Evolutionary conservation across 208 protist species (phyloP).

Genomic region (Trypanosoma vivax): DNA sequence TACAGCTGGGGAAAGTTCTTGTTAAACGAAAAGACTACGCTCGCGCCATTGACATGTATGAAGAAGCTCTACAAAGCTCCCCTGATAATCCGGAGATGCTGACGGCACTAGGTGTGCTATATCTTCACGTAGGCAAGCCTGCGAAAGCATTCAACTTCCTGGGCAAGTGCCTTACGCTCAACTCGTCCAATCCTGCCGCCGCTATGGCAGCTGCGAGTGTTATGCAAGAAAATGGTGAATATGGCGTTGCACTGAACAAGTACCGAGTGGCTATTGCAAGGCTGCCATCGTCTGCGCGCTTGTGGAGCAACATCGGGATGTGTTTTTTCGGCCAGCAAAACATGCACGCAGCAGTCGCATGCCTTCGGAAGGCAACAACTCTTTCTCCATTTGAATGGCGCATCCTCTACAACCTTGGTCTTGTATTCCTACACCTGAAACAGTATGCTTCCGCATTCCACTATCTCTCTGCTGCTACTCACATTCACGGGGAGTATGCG

Average conservation of each 20-base stretch:
- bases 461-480: conserved; percentile 89
- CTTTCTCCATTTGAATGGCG: conserved; percentile 95
- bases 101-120: conserved; percentile 86
- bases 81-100: conserved; percentile 93
- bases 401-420: conserved; percentile 93
- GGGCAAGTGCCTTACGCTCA: conserved; percentile 86
- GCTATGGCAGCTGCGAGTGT: conserved; percentile 92
- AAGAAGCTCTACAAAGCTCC: conserved; percentile 80
- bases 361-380: conserved; percentile 91
- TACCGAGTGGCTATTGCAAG: conserved; percentile 88
- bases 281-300: conserved; percentile 86
- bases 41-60: conserved; percentile 68
- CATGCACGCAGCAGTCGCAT: conserved; percentile 90
- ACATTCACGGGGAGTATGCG: conserved; percentile 82
- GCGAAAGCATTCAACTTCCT: conserved; percentile 88
- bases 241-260: conserved; percentile 94
- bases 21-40: conserved; percentile 51
- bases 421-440: conserved; percentile 86
- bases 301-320: conserved; percentile 98
- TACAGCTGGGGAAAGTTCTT: conserved; percentile 88
- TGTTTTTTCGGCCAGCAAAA: conserved; percentile 95
- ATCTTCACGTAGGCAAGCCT: conserved; percentile 75
- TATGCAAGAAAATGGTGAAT: conserved; percentile 94
- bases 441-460: conserved; percentile 95
- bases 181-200: conserved; percentile 84